Conservation (phyloP, 2,329 filamentous ascomycete species). For the Arthrobotrys sinensis region DNA sequence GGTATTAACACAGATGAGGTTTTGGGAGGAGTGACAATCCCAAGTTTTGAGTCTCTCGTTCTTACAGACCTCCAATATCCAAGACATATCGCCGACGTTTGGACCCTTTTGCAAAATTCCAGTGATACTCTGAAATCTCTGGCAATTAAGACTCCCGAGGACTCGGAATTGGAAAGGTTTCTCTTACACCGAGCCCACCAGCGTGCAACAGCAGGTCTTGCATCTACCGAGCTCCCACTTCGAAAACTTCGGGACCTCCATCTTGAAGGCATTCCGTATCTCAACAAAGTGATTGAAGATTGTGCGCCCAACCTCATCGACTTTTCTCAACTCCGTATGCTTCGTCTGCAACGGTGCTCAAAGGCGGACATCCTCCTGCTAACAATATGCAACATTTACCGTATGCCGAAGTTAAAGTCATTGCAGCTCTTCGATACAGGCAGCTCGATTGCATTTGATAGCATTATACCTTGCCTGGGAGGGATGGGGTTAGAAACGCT, state of each 20-base stretch:
- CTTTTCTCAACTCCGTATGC: slow-evolving; percentile 16
- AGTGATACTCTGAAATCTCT: slow-evolving; percentile 18
- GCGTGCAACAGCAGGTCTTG: background rate
- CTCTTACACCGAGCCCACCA: slow-evolving; percentile 4
- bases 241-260: slow-evolving; percentile 23
- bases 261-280: slow-evolving; percentile 29
- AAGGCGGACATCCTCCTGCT: slow-evolving; percentile 1
- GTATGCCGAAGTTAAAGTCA: slow-evolving; percentile 40
- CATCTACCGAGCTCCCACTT: slow-evolving; percentile 13
- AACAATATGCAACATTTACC: background rate
- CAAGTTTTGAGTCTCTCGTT: slow-evolving; percentile 32
- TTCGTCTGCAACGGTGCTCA: slow-evolving; percentile 30
- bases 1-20: slow-evolving; percentile 28
- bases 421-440: slow-evolving; percentile 26
- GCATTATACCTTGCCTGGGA: slow-evolving; percentile 1
- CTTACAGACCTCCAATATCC: slow-evolving; percentile 34
- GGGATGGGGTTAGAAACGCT: slow-evolving; percentile 30
- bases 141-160: slow-evolving; percentile 17
- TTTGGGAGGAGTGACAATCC: background rate
- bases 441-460: background rate
- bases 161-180: slow-evolving; percentile 20
- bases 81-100: slow-evolving; percentile 24
- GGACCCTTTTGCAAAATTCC: slow-evolving; percentile 23
- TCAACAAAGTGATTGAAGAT: slow-evolving; percentile 27
- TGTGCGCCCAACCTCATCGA: slow-evolving; percentile 40